Percentiles rank a stretch among this genome's conserved stretches.
Conservation (phyloP, 768 basidiomycete genomes). For the Clitopilus hobsonii region DNA sequence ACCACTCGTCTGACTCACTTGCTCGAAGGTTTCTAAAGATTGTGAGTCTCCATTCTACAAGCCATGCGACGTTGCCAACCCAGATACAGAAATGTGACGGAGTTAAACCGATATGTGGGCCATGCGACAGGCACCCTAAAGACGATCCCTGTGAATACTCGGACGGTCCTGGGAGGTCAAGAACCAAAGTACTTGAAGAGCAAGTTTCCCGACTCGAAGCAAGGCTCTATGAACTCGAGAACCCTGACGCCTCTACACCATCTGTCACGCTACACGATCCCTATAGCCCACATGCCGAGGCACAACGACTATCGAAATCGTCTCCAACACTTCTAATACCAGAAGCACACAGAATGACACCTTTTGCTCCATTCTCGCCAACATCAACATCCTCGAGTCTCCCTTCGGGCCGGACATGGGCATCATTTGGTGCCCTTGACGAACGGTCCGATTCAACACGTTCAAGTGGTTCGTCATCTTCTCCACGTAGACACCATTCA, state of each 20-base stretch:
- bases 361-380: conserved; percentile 40
- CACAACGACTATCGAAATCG: conserved; percentile 26
- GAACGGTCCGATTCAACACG: conserved; percentile 37
- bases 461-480: conserved; percentile 37
- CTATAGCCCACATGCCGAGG: conserved; percentile 30
- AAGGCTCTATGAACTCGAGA: conserved; percentile 52
- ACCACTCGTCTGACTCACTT: conserved; percentile 4
- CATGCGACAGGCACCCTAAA: conserved; percentile 54
- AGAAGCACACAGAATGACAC: conserved; percentile 22
- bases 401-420: conserved; percentile 41
- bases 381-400: conserved; percentile 41
- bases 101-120: conserved; percentile 56
- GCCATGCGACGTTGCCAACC: conserved; percentile 5
- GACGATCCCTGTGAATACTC: conserved; percentile 70
- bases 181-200: conserved; percentile 57
- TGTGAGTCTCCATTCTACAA: conserved; percentile 24
- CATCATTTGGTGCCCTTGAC: conserved; percentile 29
- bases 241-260: conserved; percentile 42
- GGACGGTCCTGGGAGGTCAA: conserved; percentile 56
- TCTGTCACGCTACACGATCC: conserved; percentile 49
- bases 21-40: conserved; percentile 42
- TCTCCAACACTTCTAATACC: conserved; percentile 26
- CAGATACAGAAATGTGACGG: conserved; percentile 62
- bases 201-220: conserved; percentile 51
- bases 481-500: conserved; percentile 29